Evolutionary conservation across 768 basidiomycete genomes (phyloP).

Genomic region (Boletus barrowsii): DNA sequence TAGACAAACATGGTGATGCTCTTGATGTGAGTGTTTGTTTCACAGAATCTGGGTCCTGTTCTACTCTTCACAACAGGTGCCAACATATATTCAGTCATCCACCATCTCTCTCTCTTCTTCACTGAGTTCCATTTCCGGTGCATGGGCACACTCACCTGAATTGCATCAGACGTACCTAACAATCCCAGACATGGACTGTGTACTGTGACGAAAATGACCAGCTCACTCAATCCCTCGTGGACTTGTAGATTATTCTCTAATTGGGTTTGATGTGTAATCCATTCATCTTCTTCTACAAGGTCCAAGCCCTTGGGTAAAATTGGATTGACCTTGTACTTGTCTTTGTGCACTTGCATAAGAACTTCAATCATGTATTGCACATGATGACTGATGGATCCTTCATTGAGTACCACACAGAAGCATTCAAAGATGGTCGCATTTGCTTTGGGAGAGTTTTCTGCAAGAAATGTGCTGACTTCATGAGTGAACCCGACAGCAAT

Average conservation of each 20-base stretch:
- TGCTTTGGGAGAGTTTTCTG: constrained; percentile 91
- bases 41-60: constrained; percentile 2
- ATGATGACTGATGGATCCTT: constrained; percentile 90
- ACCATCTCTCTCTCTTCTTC: constrained; percentile 28
- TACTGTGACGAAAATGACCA: neutral
- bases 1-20: constrained; percentile 21
- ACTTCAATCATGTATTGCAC: constrained; percentile 99
- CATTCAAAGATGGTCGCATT: constrained; percentile 95
- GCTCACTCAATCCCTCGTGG: constrained; percentile 90
- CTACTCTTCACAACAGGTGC: constrained; percentile 16
- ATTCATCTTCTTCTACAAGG: constrained; percentile 96
- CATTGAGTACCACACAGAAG: constrained; percentile 95
- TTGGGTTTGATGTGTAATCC: constrained; percentile 91
- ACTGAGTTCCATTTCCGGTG: constrained; percentile 25
- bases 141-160: constrained; percentile 21
- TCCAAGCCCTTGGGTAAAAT: constrained; percentile 92
- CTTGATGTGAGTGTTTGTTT: constrained; percentile 22
- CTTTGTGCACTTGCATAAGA: constrained; percentile 97
- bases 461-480: constrained; percentile 93
- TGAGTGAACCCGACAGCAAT: constrained; percentile 97
- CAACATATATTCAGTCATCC: constrained; percentile 23
- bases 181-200: constrained; percentile 20
- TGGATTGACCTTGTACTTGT: constrained; percentile 99
- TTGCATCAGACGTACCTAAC: constrained; percentile 26
- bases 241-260: constrained; percentile 92